phyloP scores from a whole-genome alignment of 345 rosid species.

The Diplotaxis tenuifolia region DNA sequence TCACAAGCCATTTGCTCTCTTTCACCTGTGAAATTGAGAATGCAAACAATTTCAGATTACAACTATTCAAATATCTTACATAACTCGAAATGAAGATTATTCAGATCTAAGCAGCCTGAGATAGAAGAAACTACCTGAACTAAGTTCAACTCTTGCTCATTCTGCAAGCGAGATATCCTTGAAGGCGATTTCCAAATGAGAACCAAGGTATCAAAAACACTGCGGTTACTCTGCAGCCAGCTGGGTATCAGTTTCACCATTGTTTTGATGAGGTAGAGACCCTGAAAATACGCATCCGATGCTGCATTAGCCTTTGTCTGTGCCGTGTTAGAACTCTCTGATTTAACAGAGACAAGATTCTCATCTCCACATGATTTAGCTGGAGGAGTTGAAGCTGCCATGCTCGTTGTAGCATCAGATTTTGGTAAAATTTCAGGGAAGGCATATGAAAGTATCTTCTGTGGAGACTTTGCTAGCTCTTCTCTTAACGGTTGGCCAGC shows the following conservation, averaged over 20 bases:
- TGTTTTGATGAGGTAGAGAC: constrained; percentile 85
- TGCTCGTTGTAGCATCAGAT: constrained; percentile 50
- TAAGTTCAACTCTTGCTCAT: constrained; percentile 90
- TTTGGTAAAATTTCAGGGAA: constrained; percentile 80
- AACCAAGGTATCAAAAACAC: constrained; percentile 83
- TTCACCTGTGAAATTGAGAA: constrained; percentile 65
- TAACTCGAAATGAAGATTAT: constrained; percentile 17
- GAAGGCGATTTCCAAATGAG: constrained; percentile 92
- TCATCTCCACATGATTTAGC: constrained; percentile 64
- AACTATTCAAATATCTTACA: constrained; percentile 7
- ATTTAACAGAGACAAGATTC: constrained; percentile 49
- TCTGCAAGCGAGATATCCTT: constrained; percentile 82
- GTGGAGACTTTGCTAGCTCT: constrained; percentile 89
- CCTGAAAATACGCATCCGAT: constrained; percentile 89
- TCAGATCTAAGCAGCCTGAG: background rate
- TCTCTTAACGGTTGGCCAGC: constrained; percentile 95
- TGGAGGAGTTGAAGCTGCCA: constrained; percentile 60
- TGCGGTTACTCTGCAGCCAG: constrained; percentile 85
- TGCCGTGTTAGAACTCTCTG: constrained; percentile 56
- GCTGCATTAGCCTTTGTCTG: constrained; percentile 43
- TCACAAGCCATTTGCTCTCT: constrained; percentile 99
- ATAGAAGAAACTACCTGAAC: constrained; percentile 66
- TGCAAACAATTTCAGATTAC: constrained; percentile 19
- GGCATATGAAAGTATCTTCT: constrained; percentile 82
- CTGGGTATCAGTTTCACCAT: constrained; percentile 84